Conservation (phyloP, 73 alveolate genomes). For the Paramecium caudatum region DNA sequence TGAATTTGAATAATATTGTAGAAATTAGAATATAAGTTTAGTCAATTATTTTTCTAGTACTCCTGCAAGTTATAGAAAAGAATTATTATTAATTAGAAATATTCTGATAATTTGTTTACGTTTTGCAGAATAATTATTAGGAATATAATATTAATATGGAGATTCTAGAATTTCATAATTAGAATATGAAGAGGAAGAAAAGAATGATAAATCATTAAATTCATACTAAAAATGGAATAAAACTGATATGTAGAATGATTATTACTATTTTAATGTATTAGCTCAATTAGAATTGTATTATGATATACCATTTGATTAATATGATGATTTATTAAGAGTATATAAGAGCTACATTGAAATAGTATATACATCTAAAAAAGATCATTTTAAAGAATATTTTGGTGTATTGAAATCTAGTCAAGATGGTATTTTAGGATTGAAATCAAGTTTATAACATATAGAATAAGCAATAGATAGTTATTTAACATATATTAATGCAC, state of each 20-base stretch:
- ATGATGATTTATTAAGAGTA: conserved; percentile 38
- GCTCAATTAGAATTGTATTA: conserved; percentile 46
- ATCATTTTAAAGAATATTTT: conserved; percentile 63
- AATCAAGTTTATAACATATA: conserved; percentile 16
- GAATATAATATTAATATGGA: not conserved
- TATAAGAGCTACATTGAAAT: conserved; percentile 27
- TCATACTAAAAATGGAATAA: conserved; percentile 59
- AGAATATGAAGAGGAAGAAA: conserved; percentile 46
- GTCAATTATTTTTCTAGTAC: conserved; percentile 55
- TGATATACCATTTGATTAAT: conserved; percentile 59
- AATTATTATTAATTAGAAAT: conserved; percentile 54
- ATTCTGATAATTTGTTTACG: not conserved
- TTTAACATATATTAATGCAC: conserved; percentile 52
- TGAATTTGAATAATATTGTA: conserved; percentile 41
- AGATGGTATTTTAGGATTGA: conserved; percentile 21
- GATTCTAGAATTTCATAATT: not conserved
- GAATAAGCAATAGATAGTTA: not conserved
- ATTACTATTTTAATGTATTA: conserved; percentile 29
- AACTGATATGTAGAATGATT: conserved; percentile 30
- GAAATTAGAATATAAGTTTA: not conserved
- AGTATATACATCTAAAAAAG: conserved; percentile 35
- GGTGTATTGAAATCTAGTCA: conserved; percentile 35
- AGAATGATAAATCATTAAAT: conserved; percentile 1
- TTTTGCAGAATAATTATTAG: conserved; percentile 31
- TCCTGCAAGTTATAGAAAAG: conserved; percentile 68